Evolutionary conservation across 2,329 filamentous ascomycete genomes (phyloP).

Genomic region (Xylariaceae sp.): DNA sequence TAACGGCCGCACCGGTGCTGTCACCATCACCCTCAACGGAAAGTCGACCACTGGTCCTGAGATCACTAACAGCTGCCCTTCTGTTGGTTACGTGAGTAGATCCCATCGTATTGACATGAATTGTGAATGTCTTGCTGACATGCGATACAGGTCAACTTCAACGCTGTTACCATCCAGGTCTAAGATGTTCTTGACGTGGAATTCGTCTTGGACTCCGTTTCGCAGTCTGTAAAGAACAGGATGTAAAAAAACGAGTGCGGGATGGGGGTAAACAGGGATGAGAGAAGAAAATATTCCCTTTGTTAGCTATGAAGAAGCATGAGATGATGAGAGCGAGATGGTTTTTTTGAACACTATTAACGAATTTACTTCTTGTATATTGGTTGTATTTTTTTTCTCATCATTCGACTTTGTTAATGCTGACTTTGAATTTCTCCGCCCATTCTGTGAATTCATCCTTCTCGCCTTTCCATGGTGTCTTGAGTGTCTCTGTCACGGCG

Average conservation of each 20-base stretch:
- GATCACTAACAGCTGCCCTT: slow-evolving; percentile 33
- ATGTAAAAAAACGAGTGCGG: no score
- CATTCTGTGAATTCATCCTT: slow-evolving; percentile 75
- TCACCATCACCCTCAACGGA: slow-evolving; percentile 36
- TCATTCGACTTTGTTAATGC: slow-evolving; percentile 44
- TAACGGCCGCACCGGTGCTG: slow-evolving; percentile 35
- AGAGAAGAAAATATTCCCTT: neutral
- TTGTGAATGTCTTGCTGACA: slow-evolving; percentile 10
- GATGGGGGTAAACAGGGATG: neutral
- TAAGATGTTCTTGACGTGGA: slow-evolving; percentile 12
- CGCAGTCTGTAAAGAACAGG: no score
- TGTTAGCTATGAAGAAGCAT: no score
- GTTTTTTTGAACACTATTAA: neutral
- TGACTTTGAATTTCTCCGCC: slow-evolving; percentile 54
- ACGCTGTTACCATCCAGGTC: slow-evolving; percentile 33
- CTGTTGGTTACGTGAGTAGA: slow-evolving; percentile 29
- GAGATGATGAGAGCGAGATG: no score
- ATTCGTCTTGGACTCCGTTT: neutral
- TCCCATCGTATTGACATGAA: no score
- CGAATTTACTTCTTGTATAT: no score
- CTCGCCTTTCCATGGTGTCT: slow-evolving; percentile 56
- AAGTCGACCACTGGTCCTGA: slow-evolving; percentile 35
- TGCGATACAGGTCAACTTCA: slow-evolving; percentile 32
- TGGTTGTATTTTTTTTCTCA: neutral
- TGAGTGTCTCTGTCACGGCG: slow-evolving; percentile 50